These are phyloP conservation scores for Didymella keratinophila DNA, from an alignment of 2,329 filamentous ascomycete genomes.

Conservation along the genomic window DNA sequence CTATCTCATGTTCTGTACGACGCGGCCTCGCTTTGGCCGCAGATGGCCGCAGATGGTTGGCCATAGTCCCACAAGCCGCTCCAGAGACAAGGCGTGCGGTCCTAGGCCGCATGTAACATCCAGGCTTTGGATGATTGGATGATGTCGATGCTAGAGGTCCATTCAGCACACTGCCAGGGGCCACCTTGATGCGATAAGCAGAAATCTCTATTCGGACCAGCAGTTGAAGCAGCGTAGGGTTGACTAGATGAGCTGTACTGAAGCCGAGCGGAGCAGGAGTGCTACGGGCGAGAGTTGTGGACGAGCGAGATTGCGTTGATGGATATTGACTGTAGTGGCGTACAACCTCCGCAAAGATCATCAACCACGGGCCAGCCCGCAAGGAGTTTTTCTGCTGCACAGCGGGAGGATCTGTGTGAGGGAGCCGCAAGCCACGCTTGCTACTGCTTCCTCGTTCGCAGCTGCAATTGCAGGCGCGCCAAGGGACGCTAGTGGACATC, in stretches of 20 bases:
- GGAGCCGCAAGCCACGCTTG: constrained; percentile 21
- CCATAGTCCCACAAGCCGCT: constrained; percentile 11
- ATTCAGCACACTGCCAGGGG: neutral
- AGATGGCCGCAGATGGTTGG: constrained; percentile 8
- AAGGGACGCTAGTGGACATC: constrained; percentile 38
- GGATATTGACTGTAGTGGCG: constrained; percentile 2
- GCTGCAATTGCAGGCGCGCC: constrained; percentile 23
- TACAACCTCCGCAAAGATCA: constrained; percentile 16
- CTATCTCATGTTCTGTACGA: constrained; percentile 24
- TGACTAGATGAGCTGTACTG: neutral
- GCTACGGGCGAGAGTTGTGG: constrained; percentile 1
- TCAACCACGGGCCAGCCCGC: constrained; percentile 9
- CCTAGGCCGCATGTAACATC: neutral
- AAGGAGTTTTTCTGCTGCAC: constrained; percentile 18
- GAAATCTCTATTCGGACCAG: neutral
- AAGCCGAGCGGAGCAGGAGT: neutral
- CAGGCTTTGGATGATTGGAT: neutral
- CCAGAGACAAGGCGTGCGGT: neutral
- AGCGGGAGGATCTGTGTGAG: constrained; percentile 6
- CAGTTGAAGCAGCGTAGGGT: neutral
- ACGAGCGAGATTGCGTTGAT: constrained; percentile 6
- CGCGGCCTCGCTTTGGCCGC: constrained; percentile 10
- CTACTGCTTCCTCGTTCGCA: constrained; percentile 17
- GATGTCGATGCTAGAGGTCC: neutral
- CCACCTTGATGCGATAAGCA: no score